phyloP scores from a whole-genome alignment of 257 asterid genomes.

The Datura wrightii region DNA sequence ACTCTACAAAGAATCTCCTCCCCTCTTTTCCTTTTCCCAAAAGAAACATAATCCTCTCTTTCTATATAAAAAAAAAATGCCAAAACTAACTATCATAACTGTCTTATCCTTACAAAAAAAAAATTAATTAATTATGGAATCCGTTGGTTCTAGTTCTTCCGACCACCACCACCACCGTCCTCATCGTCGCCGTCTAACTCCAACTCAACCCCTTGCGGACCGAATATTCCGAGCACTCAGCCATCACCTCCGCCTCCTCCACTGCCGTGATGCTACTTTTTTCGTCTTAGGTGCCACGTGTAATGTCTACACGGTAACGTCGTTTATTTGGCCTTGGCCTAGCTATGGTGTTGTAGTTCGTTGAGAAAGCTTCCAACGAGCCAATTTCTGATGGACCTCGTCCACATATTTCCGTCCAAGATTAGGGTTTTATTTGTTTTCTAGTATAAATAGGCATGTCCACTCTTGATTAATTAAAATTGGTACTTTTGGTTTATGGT shows the following conservation, averaged over 20 bases:
- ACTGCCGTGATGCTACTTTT: slow-evolving; percentile 66
- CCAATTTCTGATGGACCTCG: too few species aligned
- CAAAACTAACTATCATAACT: slow-evolving; percentile 32
- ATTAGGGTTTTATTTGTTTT: too few species aligned
- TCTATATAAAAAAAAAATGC: not conserved
- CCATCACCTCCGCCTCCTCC: slow-evolving; percentile 91
- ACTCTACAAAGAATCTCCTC: slow-evolving; percentile 63
- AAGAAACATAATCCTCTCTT: too few species aligned
- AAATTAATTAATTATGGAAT: slow-evolving; percentile 54
- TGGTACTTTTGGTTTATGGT: too few species aligned
- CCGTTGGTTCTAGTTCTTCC: slow-evolving; percentile 60
- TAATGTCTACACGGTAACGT: slow-evolving; percentile 73
- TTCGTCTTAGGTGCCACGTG: slow-evolving; percentile 88
- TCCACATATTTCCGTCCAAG: too few species aligned
- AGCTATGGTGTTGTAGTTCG: too few species aligned
- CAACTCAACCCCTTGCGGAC: slow-evolving; percentile 65
- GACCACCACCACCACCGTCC: slow-evolving; percentile 36
- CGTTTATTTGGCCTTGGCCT: too few species aligned
- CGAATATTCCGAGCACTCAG: slow-evolving; percentile 76
- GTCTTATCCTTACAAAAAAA: not conserved
- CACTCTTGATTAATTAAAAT: too few species aligned
- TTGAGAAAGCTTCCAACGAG: too few species aligned
- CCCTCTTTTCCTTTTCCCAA: not conserved
- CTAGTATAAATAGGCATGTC: too few species aligned
- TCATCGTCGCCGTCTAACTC: slow-evolving; percentile 42